Evolutionary conservation across 1,139 yeast genomes (phyloP), one percentile per base, ranked within the genome.

Genomic region (Candida labiduridarum): DNA sequence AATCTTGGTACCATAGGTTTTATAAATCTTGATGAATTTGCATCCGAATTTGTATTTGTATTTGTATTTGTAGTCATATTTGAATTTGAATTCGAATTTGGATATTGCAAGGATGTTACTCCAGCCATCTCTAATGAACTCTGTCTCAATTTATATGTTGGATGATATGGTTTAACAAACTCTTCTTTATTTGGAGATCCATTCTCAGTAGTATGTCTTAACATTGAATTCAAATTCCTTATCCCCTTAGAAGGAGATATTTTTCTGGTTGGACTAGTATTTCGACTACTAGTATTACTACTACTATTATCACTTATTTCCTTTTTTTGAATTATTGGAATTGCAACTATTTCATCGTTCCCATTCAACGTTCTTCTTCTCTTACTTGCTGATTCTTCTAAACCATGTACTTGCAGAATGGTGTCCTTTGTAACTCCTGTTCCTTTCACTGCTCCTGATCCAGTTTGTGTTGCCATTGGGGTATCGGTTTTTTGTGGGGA

Each of bases 231-330:
- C 49, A 76, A 66, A 54, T 75, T 71, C 67, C 67, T 68, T 5
- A 74, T 70, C 41, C 71, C 70, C 53, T 71, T 74, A 12, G 78
- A 72, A 0, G 79, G 79, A 2, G 77, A 71, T 1, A 74, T 71
- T 46, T 58, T 62, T 34, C 64, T 59, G 12, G 58, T 49, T 2
- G 68, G 68, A 36, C 45, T 38, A 29, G 16, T 38, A 33, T 22
- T 40, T 31, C 29, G 44, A 19, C 45, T 35, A 44, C 22, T 39
- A 29, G 11, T 40, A 30, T 44, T 33, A 41, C 43, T 36, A 27
- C 22, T 35, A 43, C 14, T 19, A 22, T n/a, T 35, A 40, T 19
- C 41, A 29, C 4, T 42, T 29, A 48, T 41, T 25, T 46, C 33
- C 29, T 42, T 34, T 6, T 40, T 40, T 33, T 44, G 41, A 31